Conservation (phyloP, 345 rosid species). For the rapeseed (Brassica napus) region Da-Ae NC_063452.1:43777001-43777500, state of each 20-base stretch:
- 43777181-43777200: conserved; percentile 86
- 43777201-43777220: conserved; percentile 72
- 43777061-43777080: conserved; percentile 66
- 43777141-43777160: conserved; percentile 77
- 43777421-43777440: conserved; percentile 31
- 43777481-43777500: neutral
- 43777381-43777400: conserved; percentile 16
- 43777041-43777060: conserved; percentile 66
- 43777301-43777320: conserved; percentile 74
- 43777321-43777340: conserved; percentile 92
- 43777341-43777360: conserved; percentile 60
- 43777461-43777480: conserved; percentile 55
- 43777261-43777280: conserved; percentile 83
- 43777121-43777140: conserved; percentile 81
- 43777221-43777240: conserved; percentile 53
- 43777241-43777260: conserved; percentile 29
- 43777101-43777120: conserved; percentile 76
- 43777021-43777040: conserved; percentile 51
- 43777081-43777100: conserved; percentile 85
- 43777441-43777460: conserved; percentile 67
- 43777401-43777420: conserved; percentile 18
- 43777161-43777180: conserved; percentile 90
- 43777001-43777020: conserved; percentile 69
- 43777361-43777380: conserved; percentile 45
- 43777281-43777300: conserved; percentile 73